phyloP scores from a whole-genome alignment of 1,284 basidiomycete species.

The Dichomitus squalens region DNA sequence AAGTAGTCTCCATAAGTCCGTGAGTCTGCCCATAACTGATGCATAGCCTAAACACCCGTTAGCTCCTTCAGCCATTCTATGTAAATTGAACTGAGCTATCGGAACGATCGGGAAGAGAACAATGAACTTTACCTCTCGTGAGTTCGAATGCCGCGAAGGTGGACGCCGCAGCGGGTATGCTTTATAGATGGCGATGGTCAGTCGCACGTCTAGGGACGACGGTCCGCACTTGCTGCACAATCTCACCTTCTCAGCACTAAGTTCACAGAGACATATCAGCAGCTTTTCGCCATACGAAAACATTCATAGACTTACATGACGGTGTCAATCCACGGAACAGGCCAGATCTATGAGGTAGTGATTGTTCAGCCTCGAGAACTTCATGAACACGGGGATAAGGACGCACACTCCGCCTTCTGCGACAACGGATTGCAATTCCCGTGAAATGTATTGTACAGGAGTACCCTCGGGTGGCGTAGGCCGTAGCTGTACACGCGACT shows the following conservation, averaged over 20 bases:
- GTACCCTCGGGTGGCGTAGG: slow-evolving; percentile 74
- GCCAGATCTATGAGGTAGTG: slow-evolving; percentile 48
- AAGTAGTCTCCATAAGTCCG: too few relatives aligned
- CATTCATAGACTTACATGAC: slow-evolving; percentile 49
- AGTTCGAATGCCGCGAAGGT: slow-evolving; percentile 94
- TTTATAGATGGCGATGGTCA: slow-evolving; percentile 29
- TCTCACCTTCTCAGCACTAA: slow-evolving; percentile 61
- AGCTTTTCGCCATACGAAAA: neutral
- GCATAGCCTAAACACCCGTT: slow-evolving; percentile 28
- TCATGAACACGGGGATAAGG: neutral
- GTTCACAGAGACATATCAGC: neutral
- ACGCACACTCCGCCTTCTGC: slow-evolving; percentile 78
- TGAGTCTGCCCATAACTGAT: neutral
- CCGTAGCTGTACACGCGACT: slow-evolving; percentile 87
- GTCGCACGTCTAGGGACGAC: neutral
- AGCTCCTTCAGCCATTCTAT: slow-evolving; percentile 31
- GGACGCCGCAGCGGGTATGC: slow-evolving; percentile 88
- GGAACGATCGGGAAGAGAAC: neutral
- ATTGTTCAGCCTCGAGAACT: neutral
- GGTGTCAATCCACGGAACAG: slow-evolving; percentile 77
- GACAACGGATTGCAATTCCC: slow-evolving; percentile 71
- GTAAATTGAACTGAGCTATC: neutral
- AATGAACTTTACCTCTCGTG: slow-evolving; percentile 60
- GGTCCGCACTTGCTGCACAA: neutral
- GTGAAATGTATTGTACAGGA: slow-evolving; percentile 81